Evolutionary conservation across 2,329 filamentous ascomycete species (phyloP), one percentile per base, ranked within the genome.

Genomic region (Pseudogymnoascus sp.): DNA sequence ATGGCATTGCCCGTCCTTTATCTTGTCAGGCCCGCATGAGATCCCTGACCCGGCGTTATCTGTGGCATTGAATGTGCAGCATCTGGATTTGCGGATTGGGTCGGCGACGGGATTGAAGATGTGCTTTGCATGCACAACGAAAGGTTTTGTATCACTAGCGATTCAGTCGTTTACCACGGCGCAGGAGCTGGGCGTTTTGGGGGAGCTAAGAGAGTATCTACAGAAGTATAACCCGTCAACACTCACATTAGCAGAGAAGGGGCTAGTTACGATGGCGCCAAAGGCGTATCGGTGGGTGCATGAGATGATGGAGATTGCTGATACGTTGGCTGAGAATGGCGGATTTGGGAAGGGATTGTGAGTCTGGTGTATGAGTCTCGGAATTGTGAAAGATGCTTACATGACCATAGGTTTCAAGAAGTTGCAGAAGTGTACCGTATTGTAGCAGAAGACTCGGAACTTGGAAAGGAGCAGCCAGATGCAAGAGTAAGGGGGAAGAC

Each of bases 231-330:
- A 60, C 15, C 59, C 59, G 7, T 19, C 59, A 17, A 60, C 59
- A 29, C 77, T 78, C 7, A 71, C 74, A 21, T 71, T 75, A 60
- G 83, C 79, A 1, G 80, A 84, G 69, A 77, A 72, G 46, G 76
- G 80, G 2, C 75, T 89, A 13, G 76, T 82, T 2, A 77, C 74
- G 11, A 88, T 90, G 82, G 80, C 87, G 26, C 83, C 84, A 11
- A 91, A 91, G 75, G 88, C 88, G 19, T 90, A 90, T 72, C 78
- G 88, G 11, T 91, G 88, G 88, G 85, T 89, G 0, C 77, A 80
- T 37, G 88, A 91, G 77, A 90, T 91, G 88, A 80, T 85, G 68
- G 84, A 90, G 78, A 90, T 91, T 69, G 82, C 83, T 10, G 77
- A 80, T 63, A 88, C 86, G 1, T 86, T 89, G 71, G 75, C 75